These are phyloP conservation scores for Grammothele lineata DNA, from an alignment of 768 basidiomycete species.

Conservation along the genomic window DNA sequence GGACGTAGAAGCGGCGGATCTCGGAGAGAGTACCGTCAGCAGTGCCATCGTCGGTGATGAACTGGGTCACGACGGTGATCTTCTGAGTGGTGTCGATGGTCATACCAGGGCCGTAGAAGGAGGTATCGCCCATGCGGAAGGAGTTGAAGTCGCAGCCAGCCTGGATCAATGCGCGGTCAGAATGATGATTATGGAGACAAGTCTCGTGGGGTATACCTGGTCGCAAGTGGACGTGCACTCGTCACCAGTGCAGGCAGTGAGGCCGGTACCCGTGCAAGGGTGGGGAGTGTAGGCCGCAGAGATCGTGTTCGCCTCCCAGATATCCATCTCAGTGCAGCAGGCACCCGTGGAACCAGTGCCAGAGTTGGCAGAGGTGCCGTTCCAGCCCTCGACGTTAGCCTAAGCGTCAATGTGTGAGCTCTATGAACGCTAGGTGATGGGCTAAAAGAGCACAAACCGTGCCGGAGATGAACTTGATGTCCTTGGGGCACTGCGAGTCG, in stretches of 20 bases:
- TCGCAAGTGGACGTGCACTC: slow-evolving; percentile 24
- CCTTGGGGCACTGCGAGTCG: slow-evolving; percentile 55
- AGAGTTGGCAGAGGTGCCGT: slow-evolving; percentile 18
- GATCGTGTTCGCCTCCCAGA: slow-evolving; percentile 30
- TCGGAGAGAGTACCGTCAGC: slow-evolving; percentile 43
- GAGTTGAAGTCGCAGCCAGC: slow-evolving; percentile 64
- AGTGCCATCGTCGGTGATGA: slow-evolving; percentile 43
- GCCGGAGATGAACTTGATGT: slow-evolving; percentile 58
- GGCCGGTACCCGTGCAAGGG: slow-evolving; percentile 32
- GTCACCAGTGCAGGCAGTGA: slow-evolving; percentile 42
- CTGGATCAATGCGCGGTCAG: slow-evolving; percentile 32
- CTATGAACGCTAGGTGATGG: slow-evolving; percentile 19
- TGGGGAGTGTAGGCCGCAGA: slow-evolving; percentile 26
- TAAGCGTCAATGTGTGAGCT: slow-evolving; percentile 22
- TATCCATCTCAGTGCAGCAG: slow-evolving; percentile 31
- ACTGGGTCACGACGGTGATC: slow-evolving; percentile 58
- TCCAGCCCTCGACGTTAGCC: slow-evolving; percentile 27
- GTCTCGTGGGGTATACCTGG: no score
- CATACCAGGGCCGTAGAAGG: slow-evolving; percentile 43
- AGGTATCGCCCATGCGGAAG: slow-evolving; percentile 45
- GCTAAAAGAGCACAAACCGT: slow-evolving; percentile 33
- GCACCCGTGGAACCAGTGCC: slow-evolving; percentile 25
- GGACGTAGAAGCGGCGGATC: slow-evolving; percentile 53
- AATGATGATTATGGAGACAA: not conserved
- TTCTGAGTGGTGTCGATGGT: slow-evolving; percentile 46